Conservation (phyloP, 2,329 filamentous ascomycete species). For the Magnaporthiopsis poae region DNA sequence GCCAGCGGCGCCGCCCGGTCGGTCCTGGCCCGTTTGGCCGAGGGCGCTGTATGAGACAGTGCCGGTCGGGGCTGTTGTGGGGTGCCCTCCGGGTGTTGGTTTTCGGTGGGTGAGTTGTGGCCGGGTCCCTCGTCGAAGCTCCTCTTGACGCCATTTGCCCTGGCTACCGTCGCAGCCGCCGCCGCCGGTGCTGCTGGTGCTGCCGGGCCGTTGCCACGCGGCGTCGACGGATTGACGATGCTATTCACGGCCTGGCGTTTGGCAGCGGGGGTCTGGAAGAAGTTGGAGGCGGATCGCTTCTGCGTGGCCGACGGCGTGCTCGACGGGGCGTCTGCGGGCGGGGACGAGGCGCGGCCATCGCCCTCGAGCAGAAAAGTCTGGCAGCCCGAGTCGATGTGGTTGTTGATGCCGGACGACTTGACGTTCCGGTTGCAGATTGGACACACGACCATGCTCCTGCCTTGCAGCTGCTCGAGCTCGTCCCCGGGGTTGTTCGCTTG, state of each 20-base stretch:
- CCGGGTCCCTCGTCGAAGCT: conserved; percentile 46
- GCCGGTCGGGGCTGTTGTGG: conserved; percentile 12
- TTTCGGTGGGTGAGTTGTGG: conserved; percentile 14
- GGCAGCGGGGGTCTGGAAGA: conserved; percentile 52
- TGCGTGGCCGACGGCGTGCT: conserved; percentile 30
- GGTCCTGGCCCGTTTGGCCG: conserved; percentile 57
- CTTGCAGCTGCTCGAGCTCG: background rate
- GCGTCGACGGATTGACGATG: conserved; percentile 20
- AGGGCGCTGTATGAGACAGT: conserved; percentile 26
- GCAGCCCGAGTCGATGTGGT: conserved; percentile 81
- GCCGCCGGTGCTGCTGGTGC: conserved; percentile 12
- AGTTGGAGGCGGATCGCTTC: conserved; percentile 44
- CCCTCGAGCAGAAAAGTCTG: conserved; percentile 53
- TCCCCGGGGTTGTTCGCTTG: background rate
- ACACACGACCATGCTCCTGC: conserved; percentile 52
- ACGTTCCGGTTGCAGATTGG: conserved; percentile 72
- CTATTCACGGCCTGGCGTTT: conserved; percentile 39
- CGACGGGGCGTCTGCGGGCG: conserved; percentile 18
- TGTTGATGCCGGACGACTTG: conserved; percentile 68
- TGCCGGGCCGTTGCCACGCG: conserved; percentile 24
- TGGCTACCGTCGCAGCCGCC: background rate
- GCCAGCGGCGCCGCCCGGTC: conserved; percentile 72
- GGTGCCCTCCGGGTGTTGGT: conserved; percentile 9
- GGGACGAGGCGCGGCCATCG: conserved; percentile 21
- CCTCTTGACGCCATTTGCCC: conserved; percentile 36